These are phyloP conservation scores for Neurospora sp. DNA, from an alignment of 495 filamentous ascomycete genomes.

Conservation along the genomic window DNA sequence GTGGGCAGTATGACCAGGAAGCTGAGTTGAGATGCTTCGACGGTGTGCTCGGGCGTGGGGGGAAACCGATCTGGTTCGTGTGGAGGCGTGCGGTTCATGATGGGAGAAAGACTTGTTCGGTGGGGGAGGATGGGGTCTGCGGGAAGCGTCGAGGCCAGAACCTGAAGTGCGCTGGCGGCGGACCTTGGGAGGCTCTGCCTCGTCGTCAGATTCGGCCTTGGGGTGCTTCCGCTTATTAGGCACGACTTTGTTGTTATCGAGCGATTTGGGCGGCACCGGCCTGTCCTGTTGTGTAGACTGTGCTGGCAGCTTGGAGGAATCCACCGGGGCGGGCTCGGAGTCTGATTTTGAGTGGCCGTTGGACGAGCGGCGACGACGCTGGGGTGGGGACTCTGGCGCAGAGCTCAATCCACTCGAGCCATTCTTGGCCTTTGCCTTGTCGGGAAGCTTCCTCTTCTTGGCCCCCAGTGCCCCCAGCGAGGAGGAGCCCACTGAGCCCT, in stretches of 20 bases:
- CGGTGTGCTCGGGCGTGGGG: conserved; percentile 48
- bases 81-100: conserved; percentile 23
- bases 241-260: conserved; percentile 23
- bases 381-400: conserved; percentile 38
- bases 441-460: conserved; percentile 41
- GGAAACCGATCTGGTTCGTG: conserved; percentile 53
- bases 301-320: conserved; percentile 22
- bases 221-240: conserved; percentile 36
- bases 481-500: conserved; percentile 7
- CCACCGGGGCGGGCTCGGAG: conserved; percentile 31
- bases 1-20: conserved; percentile 38
- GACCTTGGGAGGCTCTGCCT: conserved; percentile 35
- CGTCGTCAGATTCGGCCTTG: conserved; percentile 39
- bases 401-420: conserved; percentile 45
- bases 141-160: conserved; percentile 26
- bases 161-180: conserved; percentile 40
- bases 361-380: conserved; percentile 30
- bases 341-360: conserved; percentile 35
- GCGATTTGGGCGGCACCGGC: conserved; percentile 14
- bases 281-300: conserved; percentile 23
- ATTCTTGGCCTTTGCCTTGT: conserved; percentile 34
- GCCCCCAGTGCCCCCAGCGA: conserved; percentile 16
- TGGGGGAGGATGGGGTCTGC: conserved; percentile 18
- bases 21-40: conserved; percentile 56
- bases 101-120: conserved; percentile 16